Percentiles rank a stretch among this genome's conserved stretches.
These are phyloP conservation scores for Trichocladium antarcticum DNA, from an alignment of 495 filamentous ascomycete species.

Conservation along the genomic window DNA sequence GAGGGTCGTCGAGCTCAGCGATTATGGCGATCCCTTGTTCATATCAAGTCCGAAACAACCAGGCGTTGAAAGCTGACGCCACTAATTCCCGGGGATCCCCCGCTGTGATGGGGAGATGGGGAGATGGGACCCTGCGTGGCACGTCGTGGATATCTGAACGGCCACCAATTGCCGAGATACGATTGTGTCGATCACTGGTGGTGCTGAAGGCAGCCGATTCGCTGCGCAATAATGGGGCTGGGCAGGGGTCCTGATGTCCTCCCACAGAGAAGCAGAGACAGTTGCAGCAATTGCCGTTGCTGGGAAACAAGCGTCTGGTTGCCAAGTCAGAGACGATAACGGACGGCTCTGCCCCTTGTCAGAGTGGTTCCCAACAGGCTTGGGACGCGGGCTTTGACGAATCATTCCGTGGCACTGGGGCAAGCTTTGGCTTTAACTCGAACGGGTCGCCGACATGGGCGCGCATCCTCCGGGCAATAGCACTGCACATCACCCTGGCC, in stretches of 20 bases:
- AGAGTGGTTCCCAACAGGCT: not conserved
- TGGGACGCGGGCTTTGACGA: constrained; percentile 2
- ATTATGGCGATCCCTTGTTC: not conserved
- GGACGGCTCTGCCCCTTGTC: constrained; percentile 1
- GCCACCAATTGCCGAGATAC: constrained; percentile 19
- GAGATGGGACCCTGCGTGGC: constrained; percentile 6
- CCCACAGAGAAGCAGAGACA: too few species aligned
- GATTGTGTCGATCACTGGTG: not conserved
- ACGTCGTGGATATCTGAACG: not conserved
- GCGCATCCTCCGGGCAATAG: constrained; percentile 8
- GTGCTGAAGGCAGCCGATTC: too few species aligned
- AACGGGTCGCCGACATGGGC: constrained; percentile 16
- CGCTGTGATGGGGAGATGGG: constrained; percentile 2
- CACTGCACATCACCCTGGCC: constrained; percentile 18
- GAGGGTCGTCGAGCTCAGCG: not conserved
- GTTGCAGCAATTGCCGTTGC: not conserved
- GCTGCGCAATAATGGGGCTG: too few species aligned
- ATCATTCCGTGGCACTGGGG: constrained; percentile 15
- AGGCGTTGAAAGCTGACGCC: constrained; percentile 6
- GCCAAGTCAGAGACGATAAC: constrained; percentile 1
- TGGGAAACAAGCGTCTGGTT: not conserved
- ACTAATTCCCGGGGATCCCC: constrained; percentile 3
- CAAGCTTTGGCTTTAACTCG: not conserved
- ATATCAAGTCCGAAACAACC: constrained; percentile 5
- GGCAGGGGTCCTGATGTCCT: too few species aligned